Evolutionary conservation across 768 basidiomycete genomes (phyloP).

Genomic region (Mycena epipterygia): DNA sequence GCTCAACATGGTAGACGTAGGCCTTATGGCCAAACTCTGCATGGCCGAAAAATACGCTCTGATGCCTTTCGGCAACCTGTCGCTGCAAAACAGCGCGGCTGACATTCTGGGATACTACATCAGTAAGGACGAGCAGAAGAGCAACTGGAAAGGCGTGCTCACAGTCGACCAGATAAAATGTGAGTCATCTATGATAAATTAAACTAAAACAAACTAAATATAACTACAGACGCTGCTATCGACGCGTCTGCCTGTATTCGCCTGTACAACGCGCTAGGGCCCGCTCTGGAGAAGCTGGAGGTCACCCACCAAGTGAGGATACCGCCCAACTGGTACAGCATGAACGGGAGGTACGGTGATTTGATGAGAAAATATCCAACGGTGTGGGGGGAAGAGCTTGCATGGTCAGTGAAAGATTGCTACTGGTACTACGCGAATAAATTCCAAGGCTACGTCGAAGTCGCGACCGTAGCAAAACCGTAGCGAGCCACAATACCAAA

Average conservation of each 20-base stretch:
- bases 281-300: not conserved
- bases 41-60: not conserved
- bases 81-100: not conserved
- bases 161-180: not conserved
- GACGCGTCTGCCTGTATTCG: not conserved
- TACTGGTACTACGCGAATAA: not conserved
- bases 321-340: not conserved
- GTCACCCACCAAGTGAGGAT: not conserved
- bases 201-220: not conserved
- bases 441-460: not conserved
- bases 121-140: not conserved
- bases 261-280: not conserved
- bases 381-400: not conserved
- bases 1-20: not conserved
- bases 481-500: too few relatives aligned
- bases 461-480: too few relatives aligned
- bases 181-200: not conserved
- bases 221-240: not conserved
- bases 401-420: slow-evolving; percentile 1
- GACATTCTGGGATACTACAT: not conserved
- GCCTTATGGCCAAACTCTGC: not conserved
- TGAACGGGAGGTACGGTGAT: not conserved
- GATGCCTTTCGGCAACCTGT: not conserved
- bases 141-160: not conserved
- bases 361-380: not conserved